Conservation (phyloP, 169 alveolate genomes). For the Plasmodium yoelii region DNA sequence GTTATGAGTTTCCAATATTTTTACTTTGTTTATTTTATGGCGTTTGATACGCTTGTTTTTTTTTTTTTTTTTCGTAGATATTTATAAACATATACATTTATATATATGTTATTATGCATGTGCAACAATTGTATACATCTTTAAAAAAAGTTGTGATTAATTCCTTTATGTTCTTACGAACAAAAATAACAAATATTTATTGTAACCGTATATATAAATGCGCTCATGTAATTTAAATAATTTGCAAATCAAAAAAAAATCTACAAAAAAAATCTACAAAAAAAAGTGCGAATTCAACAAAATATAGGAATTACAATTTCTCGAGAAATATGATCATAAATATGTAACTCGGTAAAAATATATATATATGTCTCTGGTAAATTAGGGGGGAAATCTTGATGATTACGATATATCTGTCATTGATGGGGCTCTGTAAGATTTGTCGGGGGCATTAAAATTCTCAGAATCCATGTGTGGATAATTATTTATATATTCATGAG, state of each 20-base stretch:
- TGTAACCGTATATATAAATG: background rate
- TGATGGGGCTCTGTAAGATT: slow-evolving; percentile 29
- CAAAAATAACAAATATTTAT: background rate
- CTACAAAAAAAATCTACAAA: slow-evolving; percentile 2
- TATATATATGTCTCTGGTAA: background rate
- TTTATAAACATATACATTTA: background rate
- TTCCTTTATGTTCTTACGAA: no score
- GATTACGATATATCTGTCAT: slow-evolving; percentile 23
- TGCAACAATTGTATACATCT: background rate
- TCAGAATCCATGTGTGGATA: background rate
- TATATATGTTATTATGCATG: background rate
- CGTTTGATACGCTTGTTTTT: background rate
- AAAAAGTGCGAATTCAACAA: background rate
- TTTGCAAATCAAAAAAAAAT: background rate
- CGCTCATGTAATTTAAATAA: background rate
- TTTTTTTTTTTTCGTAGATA: background rate
- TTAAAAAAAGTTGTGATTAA: no score
- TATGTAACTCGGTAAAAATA: background rate
- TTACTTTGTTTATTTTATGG: no score
- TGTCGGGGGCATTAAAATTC: background rate
- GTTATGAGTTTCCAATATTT: background rate
- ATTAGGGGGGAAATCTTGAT: background rate
- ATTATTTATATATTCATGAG: slow-evolving; percentile 1
- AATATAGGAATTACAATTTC: background rate
- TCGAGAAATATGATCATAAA: no score